These are phyloP conservation scores for Leccinum subspadiceum DNA, from an alignment of 1,284 basidiomycete species.

Conservation along the genomic window DNA sequence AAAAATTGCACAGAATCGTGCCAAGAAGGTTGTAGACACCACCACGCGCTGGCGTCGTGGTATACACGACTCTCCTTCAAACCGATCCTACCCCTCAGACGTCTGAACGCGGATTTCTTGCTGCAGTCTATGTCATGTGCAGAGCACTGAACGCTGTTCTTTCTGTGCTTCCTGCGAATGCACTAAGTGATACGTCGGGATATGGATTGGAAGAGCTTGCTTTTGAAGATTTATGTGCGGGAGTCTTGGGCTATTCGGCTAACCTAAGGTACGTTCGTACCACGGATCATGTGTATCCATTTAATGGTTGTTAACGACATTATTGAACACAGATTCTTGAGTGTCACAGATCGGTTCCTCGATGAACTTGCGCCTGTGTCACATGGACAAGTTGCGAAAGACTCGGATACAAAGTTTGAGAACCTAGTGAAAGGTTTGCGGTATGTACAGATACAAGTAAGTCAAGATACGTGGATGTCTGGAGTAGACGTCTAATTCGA, in stretches of 20 bases:
- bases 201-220: conserved; percentile 80
- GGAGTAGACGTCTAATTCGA: not conserved
- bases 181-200: conserved; percentile 74
- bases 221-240: conserved; percentile 82
- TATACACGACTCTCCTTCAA: conserved; percentile 65
- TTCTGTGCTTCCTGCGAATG: conserved; percentile 69
- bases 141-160: conserved; percentile 80
- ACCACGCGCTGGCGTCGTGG: conserved; percentile 85
- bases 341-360: conserved; percentile 84
- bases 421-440: conserved; percentile 78
- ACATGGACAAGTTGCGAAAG: conserved; percentile 72
- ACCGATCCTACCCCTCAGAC: conserved; percentile 42
- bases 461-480: conserved; percentile 13
- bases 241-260: conserved; percentile 80
- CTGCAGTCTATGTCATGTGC: conserved; percentile 86
- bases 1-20: conserved; percentile 81
- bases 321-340: conserved; percentile 62
- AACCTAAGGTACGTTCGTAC: conserved; percentile 56
- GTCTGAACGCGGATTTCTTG: conserved; percentile 73
- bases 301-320: not conserved
- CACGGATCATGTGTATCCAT: not conserved
- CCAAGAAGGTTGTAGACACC: conserved; percentile 84
- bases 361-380: conserved; percentile 75
- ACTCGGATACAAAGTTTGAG: conserved; percentile 78
- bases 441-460: conserved; percentile 78